Conservation (phyloP, 352 stramenopile species). For the Globisporangium megalacanthum region DNA sequence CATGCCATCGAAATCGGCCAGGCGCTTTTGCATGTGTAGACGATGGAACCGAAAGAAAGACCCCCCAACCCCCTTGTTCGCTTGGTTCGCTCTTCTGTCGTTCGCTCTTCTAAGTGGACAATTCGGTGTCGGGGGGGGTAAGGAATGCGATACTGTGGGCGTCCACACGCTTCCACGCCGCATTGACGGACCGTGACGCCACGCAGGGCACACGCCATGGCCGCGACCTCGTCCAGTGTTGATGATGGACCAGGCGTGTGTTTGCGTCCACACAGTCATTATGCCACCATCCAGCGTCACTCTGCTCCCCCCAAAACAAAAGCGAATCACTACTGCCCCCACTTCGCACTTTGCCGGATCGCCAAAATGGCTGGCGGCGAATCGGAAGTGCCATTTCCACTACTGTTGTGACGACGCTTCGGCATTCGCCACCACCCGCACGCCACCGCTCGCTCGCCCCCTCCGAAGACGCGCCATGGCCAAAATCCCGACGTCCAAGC, state of each 20-base stretch:
- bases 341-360: neutral
- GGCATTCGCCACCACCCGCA: neutral
- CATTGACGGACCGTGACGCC: too few species aligned
- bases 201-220: too few species aligned
- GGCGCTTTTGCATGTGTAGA: conserved; percentile 19
- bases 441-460: neutral
- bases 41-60: conserved; percentile 7
- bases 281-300: neutral
- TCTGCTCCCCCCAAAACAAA: too few species aligned
- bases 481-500: conserved; percentile 57
- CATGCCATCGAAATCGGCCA: conserved; percentile 1
- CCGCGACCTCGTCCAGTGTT: too few species aligned
- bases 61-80: neutral
- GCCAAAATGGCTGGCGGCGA: conserved; percentile 7
- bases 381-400: neutral
- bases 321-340: neutral
- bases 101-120: too few species aligned
- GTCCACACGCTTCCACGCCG: too few species aligned
- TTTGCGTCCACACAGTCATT: neutral
- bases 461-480: conserved; percentile 25
- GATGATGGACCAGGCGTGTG: too few species aligned
- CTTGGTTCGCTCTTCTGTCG: too few species aligned
- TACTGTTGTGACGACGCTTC: conserved; percentile 5
- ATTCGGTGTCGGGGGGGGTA: too few species aligned
- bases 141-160: too few species aligned